These are phyloP conservation scores for Fremontodendron californicum DNA, from an alignment of 345 rosid genomes.

Conservation along the genomic window DNA sequence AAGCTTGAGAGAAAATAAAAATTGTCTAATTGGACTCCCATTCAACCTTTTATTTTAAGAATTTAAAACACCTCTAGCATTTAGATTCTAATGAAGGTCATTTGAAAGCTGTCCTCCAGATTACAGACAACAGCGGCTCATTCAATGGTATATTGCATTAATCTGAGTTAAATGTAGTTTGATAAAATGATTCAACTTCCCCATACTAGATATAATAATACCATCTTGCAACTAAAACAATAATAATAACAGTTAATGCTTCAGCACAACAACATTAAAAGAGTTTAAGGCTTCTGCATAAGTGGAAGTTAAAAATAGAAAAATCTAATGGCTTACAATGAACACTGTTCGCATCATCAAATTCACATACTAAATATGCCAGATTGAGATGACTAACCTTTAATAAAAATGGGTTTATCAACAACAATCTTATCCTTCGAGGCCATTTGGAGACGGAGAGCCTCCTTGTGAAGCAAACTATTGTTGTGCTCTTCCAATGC, in stretches of 20 bases:
- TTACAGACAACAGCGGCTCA: not conserved
- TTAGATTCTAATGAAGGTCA: not conserved
- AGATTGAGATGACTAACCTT: slow-evolving; percentile 51
- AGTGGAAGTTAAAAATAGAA: not conserved
- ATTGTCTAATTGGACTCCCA: not conserved
- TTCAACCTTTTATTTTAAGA: not conserved
- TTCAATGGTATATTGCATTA: not conserved
- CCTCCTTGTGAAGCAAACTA: slow-evolving; percentile 98
- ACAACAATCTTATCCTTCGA: slow-evolving; percentile 88
- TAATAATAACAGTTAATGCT: not conserved
- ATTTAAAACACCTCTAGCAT: not conserved
- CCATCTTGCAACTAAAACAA: not conserved
- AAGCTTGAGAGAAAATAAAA: not conserved
- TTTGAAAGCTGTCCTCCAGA: not conserved
- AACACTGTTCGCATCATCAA: not conserved
- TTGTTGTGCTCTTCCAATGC: slow-evolving; percentile 97
- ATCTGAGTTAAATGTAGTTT: not conserved
- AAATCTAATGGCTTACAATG: not conserved
- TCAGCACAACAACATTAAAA: not conserved
- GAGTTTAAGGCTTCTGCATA: not conserved
- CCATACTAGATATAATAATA: not conserved
- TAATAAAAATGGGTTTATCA: slow-evolving; percentile 85
- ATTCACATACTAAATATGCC: not conserved
- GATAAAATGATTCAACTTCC: not conserved
- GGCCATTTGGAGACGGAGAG: slow-evolving; percentile 95